Evolutionary conservation across 2,329 filamentous ascomycete genomes (phyloP), one percentile per base, ranked within the genome.

Genomic region (Cryphonectria carpinicola): DNA sequence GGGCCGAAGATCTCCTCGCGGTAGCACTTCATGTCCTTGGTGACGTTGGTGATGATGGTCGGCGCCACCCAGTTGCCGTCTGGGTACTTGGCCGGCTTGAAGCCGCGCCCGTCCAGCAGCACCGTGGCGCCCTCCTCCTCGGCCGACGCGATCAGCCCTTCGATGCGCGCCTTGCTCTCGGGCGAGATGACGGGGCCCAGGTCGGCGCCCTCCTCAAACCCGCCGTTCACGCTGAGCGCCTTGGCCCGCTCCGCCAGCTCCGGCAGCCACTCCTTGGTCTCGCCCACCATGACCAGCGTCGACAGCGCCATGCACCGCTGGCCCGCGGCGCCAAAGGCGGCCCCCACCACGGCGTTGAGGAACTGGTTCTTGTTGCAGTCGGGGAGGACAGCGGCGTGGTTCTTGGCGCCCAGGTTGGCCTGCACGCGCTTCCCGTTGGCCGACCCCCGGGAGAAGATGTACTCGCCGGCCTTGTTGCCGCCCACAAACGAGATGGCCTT

Each of bases 291-390:
- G 76, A 96, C 93, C 25, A 95, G 84, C 1, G 93, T 94, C 78
- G 91, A 94, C 71, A 96, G 85, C 52, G 93, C 93, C 93, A 96
- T 96, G 82, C 93, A 96, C 73, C 93, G 87, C 84, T 96, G 93
- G 52, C 93, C 93, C 35, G 93, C 93, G 74, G 93, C 93, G 74
- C 93, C 93, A 75, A 96, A 96, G 32, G 93, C 93, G 46, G 93
- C 93, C 74, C 93, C 93, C 5, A 93, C 88, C 74, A 96, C 93
- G 60, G 92, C 91, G 83, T 95, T 96, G 77, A 96, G 84, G 75
- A 94, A 93, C 77, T 95, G 92, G 84, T 96, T 95, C 88, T 94
- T 95, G 85, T 96, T 95, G 84, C 90, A 92, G 84, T 96, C 93
- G 25, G 93, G 93, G 72, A 95, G 87, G 41, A 96, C 90, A 67